Base-by-base conservation (phyloP, 2,329 filamentous ascomycete genomes). In the Neophaeococcomyces mojaviensis region DNA sequence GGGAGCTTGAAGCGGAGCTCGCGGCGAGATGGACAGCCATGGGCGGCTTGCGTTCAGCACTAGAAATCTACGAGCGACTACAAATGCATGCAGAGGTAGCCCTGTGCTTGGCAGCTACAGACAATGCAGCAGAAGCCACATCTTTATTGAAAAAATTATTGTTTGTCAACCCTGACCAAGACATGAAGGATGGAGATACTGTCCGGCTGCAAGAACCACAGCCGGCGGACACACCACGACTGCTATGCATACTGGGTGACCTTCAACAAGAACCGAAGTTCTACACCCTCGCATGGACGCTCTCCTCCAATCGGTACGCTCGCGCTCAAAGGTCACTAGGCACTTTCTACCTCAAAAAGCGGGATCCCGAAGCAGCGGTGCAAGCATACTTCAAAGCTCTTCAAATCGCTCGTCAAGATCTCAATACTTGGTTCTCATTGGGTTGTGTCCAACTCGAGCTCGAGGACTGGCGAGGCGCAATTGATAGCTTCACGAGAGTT, bases 31-130 rank as follows among this genome's bases (percentile, higher is more conserved):
- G 92, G 92, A 85, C 89, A 0, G 78, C 80, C 39, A 77, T 96
- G 2, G 92, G 92, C 8, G 94, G 88, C 33, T 70, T 98, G 2
- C 76, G 87, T 3, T 94, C 89, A 1, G 92, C 92, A 0, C 76
- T 98, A 1, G 92, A 96, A 50, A 97, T 98, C 50, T 98, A 97
- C 67, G 89, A 95, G 67, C 78, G 92, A 2, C 70, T 98, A 15
- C 82, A 88, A 47, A 82, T 97, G 64, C 97, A 92, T 88, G 86
- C 92, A 1, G 92, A 98, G 66, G 88, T 89, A 3, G 90, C 92
- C 0, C 73, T 98, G 1, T 98, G 92, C 63, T 83, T 88, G 58
- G 89, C 88, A 10, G 73, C 79, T 0, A 86, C 82, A 0, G 77
- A 82, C n/a, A 75, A 81, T 66, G 89, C 96, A 65, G 85, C 85